Percentiles rank a stretch among this genome's conserved stretches.
Evolutionary conservation across 495 filamentous ascomycete genomes (phyloP).

Genomic region (Hypoxylon cercidicola): DNA sequence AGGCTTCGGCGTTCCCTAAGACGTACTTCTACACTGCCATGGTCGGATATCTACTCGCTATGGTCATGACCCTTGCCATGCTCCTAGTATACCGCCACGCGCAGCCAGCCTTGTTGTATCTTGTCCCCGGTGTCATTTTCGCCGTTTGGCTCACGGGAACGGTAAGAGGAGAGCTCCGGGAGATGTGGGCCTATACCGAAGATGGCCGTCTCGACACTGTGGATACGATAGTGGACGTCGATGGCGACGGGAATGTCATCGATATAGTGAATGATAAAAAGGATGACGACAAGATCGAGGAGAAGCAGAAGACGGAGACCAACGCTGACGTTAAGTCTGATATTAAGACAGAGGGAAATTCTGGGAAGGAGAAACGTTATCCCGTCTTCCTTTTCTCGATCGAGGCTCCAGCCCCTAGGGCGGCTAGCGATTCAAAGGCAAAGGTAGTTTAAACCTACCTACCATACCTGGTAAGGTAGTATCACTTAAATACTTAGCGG

Average conservation of each 20-base stretch:
- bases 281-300: conserved; percentile 9
- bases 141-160: conserved; percentile 84
- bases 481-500: too few relatives aligned
- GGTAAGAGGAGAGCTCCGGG: conserved; percentile 70
- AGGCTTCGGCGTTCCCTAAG: conserved; percentile 74
- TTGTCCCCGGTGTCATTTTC: conserved; percentile 85
- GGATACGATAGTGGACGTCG: conserved; percentile 58
- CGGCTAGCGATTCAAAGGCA: not conserved
- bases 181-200: conserved; percentile 88
- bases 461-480: too few relatives aligned
- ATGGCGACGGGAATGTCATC: conserved; percentile 45
- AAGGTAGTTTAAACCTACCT: too few relatives aligned
- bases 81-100: conserved; percentile 83
- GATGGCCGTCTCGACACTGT: conserved; percentile 63
- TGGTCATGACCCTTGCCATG: conserved; percentile 79
- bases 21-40: conserved; percentile 86
- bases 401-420: conserved; percentile 33
- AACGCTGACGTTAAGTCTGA: not conserved
- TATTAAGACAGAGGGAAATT: conserved; percentile 1
- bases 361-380: conserved; percentile 13
- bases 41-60: conserved; percentile 80
- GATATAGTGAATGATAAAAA: conserved; percentile 24
- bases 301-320: conserved; percentile 5
- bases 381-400: conserved; percentile 45
- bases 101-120: conserved; percentile 91